phyloP scores from a whole-genome alignment of 306 rosid species.

The Carpinus viminea region DNA sequence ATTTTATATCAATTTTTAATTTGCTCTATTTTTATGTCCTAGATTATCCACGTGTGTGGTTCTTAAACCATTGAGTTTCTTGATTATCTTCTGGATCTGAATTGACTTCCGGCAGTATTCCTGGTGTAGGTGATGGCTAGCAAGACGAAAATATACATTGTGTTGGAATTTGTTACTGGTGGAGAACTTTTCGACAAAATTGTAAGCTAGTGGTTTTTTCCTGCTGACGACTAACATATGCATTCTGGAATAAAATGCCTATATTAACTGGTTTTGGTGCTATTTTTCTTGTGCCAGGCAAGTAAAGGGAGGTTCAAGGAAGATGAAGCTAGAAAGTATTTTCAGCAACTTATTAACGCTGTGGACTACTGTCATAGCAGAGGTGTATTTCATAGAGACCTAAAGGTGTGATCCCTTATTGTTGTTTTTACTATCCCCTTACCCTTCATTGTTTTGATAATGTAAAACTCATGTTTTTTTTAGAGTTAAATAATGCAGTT shows the following conservation, averaged over 20 bases:
- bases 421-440: not conserved
- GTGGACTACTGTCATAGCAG: constrained; percentile 97
- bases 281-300: constrained; percentile 48
- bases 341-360: constrained; percentile 91
- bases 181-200: constrained; percentile 93
- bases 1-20: not conserved
- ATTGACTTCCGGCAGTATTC: constrained; percentile 34
- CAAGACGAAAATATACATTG: constrained; percentile 91
- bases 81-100: constrained; percentile 12
- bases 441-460: not conserved
- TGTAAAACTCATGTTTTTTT: not conserved
- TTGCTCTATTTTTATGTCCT: constrained; percentile 22
- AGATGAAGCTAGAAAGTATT: constrained; percentile 92
- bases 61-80: constrained; percentile 9
- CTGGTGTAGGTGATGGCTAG: constrained; percentile 88
- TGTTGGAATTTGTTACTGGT: constrained; percentile 88
- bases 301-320: constrained; percentile 85
- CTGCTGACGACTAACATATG: not conserved
- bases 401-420: constrained; percentile 57
- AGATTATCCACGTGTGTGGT: constrained; percentile 13
- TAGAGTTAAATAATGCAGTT: constrained; percentile 1
- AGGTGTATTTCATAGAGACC: constrained; percentile 92
- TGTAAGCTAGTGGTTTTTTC: constrained; percentile 51
- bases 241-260: not conserved
- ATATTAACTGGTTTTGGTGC: constrained; percentile 11